Evolutionary conservation across 495 filamentous ascomycete species (phyloP).

Genomic region (Penicillium bialowiezense): DNA sequence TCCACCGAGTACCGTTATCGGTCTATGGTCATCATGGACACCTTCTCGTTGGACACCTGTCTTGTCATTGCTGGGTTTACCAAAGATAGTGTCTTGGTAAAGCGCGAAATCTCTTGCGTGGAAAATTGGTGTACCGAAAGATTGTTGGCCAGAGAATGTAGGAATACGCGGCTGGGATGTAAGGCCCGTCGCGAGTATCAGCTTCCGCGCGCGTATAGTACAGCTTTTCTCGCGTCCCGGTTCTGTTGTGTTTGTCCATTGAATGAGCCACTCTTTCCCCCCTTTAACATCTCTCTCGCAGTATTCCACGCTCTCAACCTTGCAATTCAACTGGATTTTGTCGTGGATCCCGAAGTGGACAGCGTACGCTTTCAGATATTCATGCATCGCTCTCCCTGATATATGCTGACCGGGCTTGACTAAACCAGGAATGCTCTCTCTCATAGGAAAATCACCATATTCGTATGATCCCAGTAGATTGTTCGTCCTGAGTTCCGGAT

Average conservation of each 20-base stretch:
- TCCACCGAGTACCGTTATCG: slow-evolving; percentile 9
- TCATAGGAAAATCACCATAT: slow-evolving; percentile 10
- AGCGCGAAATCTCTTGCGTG: slow-evolving; percentile 8
- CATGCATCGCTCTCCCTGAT: slow-evolving; percentile 9
- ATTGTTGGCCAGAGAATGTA: slow-evolving; percentile 9
- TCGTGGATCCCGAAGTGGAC: slow-evolving; percentile 8
- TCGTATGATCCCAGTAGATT: slow-evolving; percentile 10
- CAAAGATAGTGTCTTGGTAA: slow-evolving; percentile 9
- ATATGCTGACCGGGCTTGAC: slow-evolving; percentile 10
- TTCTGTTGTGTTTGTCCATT: slow-evolving; percentile 8
- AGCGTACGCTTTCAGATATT: slow-evolving; percentile 12
- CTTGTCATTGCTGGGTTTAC: slow-evolving; percentile 8
- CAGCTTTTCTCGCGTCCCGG: slow-evolving; percentile 3
- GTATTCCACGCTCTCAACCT: slow-evolving; percentile 9
- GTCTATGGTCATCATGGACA: slow-evolving; percentile 2
- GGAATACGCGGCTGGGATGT: slow-evolving; percentile 10
- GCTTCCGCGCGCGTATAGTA: slow-evolving; percentile 9
- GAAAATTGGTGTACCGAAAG: slow-evolving; percentile 8
- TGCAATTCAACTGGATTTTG: slow-evolving; percentile 7
- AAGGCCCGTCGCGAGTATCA: slow-evolving; percentile 11
- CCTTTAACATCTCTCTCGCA: slow-evolving; percentile 8
- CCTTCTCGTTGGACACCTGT: slow-evolving; percentile 7
- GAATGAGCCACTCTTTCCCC: slow-evolving; percentile 6
- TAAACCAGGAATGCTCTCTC: slow-evolving; percentile 6
- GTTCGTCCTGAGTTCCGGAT: slow-evolving; percentile 10